These are phyloP conservation scores for Xenosphaeropsis pyriputrescens DNA, from an alignment of 2,329 filamentous ascomycete genomes.

Conservation along the genomic window DNA sequence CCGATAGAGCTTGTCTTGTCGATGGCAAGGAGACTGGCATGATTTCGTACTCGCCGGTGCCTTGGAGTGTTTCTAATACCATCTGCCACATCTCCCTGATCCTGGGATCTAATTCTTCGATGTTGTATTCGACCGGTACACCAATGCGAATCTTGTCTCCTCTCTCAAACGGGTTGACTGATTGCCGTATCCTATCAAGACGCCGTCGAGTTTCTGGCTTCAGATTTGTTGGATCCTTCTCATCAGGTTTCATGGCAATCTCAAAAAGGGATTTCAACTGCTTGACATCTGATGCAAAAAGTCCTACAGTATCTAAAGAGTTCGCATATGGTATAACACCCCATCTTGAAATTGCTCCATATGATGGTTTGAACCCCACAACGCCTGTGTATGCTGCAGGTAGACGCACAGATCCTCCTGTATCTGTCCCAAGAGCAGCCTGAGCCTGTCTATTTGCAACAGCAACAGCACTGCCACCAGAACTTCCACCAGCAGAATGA, in stretches of 20 bases:
- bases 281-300: slow-evolving; percentile 31
- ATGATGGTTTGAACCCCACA: slow-evolving; percentile 60
- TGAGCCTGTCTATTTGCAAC: slow-evolving; percentile 47
- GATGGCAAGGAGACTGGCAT: slow-evolving; percentile 68
- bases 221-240: slow-evolving; percentile 36
- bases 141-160: slow-evolving; percentile 27
- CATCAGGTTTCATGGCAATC: slow-evolving; percentile 4
- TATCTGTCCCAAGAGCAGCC: slow-evolving; percentile 78
- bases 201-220: slow-evolving; percentile 25
- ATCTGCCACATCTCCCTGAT: slow-evolving; percentile 58
- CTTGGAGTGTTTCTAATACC: slow-evolving; percentile 42
- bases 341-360: slow-evolving; percentile 52
- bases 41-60: slow-evolving; percentile 49
- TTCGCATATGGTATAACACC: slow-evolving; percentile 62
- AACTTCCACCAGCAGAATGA: slow-evolving; percentile 73
- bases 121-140: slow-evolving; percentile 70
- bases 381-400: slow-evolving; percentile 58
- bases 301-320: slow-evolving; percentile 58
- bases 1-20: slow-evolving; percentile 73
- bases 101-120: slow-evolving; percentile 56
- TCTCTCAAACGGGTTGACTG: neutral
- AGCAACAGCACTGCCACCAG: slow-evolving; percentile 82
- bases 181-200: neutral
- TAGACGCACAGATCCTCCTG: slow-evolving; percentile 54
- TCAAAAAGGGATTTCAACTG: slow-evolving; percentile 18